Base-by-base conservation (phyloP, 2,329 filamentous ascomycete genomes). In the Verticillium isaacii region DNA sequence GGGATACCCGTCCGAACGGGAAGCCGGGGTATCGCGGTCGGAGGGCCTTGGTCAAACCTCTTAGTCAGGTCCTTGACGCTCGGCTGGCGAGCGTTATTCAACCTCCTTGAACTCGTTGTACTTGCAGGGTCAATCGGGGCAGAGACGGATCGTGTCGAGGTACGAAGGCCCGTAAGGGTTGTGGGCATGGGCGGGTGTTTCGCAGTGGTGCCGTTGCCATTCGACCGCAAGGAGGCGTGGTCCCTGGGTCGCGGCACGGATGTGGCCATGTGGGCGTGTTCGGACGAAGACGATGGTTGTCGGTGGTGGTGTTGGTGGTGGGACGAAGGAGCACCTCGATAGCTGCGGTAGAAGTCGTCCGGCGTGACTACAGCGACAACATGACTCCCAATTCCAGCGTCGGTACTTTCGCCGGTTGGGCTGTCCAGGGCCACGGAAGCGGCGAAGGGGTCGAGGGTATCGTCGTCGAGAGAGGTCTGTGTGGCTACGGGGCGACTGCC, bases 61-160 rank as follows among this genome's bases (percentile, higher is more conserved):
- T 89, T 91, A 69, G 91, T 88, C 65, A 95, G 80, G 71, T 95
- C 91, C 75, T 89, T 92, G 67, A 95, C 90, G 63, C 89, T 93
- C n/a, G 87, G 81, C 66, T 89, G 83, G 54, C 70, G 66, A 12
- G 75, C 68, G 64, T 70, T 76, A 62, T 66, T 64, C 57, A 65
- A 66, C 60, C 71, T 66, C 45, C 56, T 67, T 66, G 56, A 69
- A 66, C 50, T 73, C 66, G 66, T 74, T 79, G 68, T 80, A 23
- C 19, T 50, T 9, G 45, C 23, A 50, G 45, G 79, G 63, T 82
- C 82, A 58, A 83, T 70, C 45, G 85, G 84, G 67, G 80, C 84
- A 54, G 85, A 88, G 60, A 78, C 81, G 32, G 85, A 86, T 63
- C 86, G 83, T 62, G 76, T 68, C 62, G 73, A 71, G 54, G 79